Evolutionary conservation across 202 grass and related monocot species (phyloP).

Genomic region (Schoenoplectus triqueter): DNA sequence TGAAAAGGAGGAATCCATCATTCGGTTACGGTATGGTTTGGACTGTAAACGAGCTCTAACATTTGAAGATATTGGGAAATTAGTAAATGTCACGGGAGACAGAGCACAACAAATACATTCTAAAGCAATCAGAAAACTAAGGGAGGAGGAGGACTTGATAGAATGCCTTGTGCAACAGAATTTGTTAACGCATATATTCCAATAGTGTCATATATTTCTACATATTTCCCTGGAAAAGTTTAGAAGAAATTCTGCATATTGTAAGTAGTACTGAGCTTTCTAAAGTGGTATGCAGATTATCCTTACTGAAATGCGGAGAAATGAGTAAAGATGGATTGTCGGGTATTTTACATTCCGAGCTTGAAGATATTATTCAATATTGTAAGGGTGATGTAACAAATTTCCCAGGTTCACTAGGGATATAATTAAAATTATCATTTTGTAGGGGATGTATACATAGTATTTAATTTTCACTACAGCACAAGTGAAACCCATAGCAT

Average conservation of each 20-base stretch:
- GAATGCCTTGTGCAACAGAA: conserved; percentile 30
- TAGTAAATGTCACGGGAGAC: not conserved
- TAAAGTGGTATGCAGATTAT: not conserved
- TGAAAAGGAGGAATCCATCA: conserved; percentile 39
- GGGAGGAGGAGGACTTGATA: conserved; percentile 42
- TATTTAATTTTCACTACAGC: not conserved
- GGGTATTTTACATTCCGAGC: not conserved
- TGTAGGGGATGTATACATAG: not conserved
- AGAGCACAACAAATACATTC: conserved; percentile 39
- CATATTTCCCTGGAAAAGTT: not conserved
- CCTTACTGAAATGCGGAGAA: not conserved
- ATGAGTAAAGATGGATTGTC: conserved; percentile 19
- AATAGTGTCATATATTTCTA: not conserved
- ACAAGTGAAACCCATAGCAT: conserved; percentile 10
- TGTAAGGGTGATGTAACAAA: not conserved
- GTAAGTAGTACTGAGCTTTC: not conserved
- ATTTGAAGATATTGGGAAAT: conserved; percentile 25
- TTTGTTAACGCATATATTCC: conserved; percentile 22
- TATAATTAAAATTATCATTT: not conserved
- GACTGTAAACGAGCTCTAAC: not conserved
- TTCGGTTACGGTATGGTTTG: conserved; percentile 38
- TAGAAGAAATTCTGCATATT: conserved; percentile 19
- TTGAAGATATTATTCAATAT: conserved; percentile 20
- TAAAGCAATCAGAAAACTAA: conserved; percentile 34
- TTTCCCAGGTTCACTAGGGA: not conserved